Evolutionary conservation across 371 early-diverging fungal species (phyloP), one percentile per base, ranked within the genome.

Genomic region (Circinella umbellata): DNA sequence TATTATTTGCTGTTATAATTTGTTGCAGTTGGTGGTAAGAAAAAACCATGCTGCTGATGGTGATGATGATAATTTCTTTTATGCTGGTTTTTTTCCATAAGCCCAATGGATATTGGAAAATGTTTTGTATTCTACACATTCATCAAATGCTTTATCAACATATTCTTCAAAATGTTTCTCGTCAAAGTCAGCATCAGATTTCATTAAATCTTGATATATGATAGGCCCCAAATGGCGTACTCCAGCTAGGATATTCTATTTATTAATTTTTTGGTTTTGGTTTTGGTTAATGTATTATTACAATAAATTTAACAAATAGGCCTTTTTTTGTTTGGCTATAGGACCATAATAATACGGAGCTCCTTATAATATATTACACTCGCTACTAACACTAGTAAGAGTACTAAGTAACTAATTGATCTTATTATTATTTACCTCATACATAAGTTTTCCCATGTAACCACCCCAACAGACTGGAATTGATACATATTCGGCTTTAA

Each of bases 401-500:
- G 27, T 63, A 48, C 11, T 4, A 35, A 18, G 59, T 3, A 39
- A 62, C 37, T 27, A 57, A 38, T 38, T 18, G 9, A 15, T 47
- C 0, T 9, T 11, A 9, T 63, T 39, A 27, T 18, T 4, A 48
- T 49, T 61, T 74, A 76, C 81, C 78, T 82, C 80, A 61, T 82
- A 82, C 13, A 76, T 68, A 46, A 75, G 62, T 48, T 82, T 82
- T 35, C 82, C 82, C 47, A 82, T 47, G 63, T 76, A 77, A 0
- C 82, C 82, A 48, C 82, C 82, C 82, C 82, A 82, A 48, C 80
- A 79, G 20, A 78, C 68, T 3, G 82, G 82, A 17, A 79, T 60
- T 17, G 82, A 82, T 5, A 64, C 69, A 67, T 82, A 82, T 37
- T 80, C 78, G n/a, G 69, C 42, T 13, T 66, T 54, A 10, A 82